Evolutionary conservation across 192 early-diverging fungal species (phyloP).

Genomic region (Coemansia sp.): DNA sequence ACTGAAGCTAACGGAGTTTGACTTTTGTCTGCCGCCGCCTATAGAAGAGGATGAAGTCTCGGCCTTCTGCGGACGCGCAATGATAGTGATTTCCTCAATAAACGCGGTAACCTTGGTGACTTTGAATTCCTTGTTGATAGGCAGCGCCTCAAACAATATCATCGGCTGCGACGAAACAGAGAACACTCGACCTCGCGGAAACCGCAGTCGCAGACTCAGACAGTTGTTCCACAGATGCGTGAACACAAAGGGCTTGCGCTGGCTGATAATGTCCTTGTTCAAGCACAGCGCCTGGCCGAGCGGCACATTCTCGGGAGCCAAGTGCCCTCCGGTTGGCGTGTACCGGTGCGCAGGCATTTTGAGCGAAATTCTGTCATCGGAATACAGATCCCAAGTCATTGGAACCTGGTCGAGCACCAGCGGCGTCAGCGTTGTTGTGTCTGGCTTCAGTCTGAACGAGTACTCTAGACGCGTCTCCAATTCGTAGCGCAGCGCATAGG

Average conservation of each 20-base stretch:
- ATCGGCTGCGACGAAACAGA: conserved; percentile 15
- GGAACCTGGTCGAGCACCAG: conserved; percentile 41
- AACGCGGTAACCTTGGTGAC: conserved; percentile 16
- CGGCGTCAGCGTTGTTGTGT: conserved; percentile 7
- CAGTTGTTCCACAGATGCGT: conserved; percentile 38
- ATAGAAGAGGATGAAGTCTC: not conserved
- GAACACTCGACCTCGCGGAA: conserved; percentile 32
- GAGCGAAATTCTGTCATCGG: conserved; percentile 46
- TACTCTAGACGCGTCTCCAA: conserved; percentile 41
- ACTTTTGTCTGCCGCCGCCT: not conserved
- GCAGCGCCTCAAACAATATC: conserved; percentile 36
- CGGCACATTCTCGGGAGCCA: conserved; percentile 19
- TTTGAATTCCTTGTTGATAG: conserved; percentile 19
- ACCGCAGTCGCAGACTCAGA: conserved; percentile 21
- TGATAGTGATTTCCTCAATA: conserved; percentile 48
- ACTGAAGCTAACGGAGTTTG: not conserved
- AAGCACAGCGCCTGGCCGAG: conserved; percentile 29
- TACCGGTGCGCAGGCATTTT: not conserved
- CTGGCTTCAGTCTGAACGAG: conserved; percentile 45
- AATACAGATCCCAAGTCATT: conserved; percentile 33
- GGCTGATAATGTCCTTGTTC: conserved; percentile 25
- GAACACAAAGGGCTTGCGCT: conserved; percentile 28
- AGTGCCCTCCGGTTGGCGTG: not conserved
- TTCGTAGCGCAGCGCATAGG: conserved; percentile 36
- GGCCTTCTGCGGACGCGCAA: conserved; percentile 30